Evolutionary conservation across 495 filamentous ascomycete species (phyloP).

Genomic region (Talaromyces liani): DNA sequence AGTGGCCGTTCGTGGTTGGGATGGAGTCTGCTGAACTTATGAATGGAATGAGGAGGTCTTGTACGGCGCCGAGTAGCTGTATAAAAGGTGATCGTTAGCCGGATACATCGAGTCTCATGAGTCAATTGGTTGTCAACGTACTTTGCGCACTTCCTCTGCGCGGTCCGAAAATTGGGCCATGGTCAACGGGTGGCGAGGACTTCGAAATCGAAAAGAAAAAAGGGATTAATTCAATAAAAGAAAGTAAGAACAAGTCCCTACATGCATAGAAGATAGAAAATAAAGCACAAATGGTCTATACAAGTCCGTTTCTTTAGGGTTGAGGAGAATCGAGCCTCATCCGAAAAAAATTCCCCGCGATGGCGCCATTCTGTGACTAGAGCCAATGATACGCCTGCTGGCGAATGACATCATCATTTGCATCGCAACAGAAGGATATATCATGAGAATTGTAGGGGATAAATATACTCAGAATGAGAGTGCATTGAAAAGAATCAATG

Average conservation of each 20-base stretch:
- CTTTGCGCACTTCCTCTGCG: conserved; percentile 38
- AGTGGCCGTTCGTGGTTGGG: conserved; percentile 33
- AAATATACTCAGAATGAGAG: neutral
- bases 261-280: neutral
- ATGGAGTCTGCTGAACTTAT: conserved; percentile 68
- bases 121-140: conserved; percentile 20
- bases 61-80: conserved; percentile 66
- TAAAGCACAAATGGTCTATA: neutral
- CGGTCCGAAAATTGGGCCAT: conserved; percentile 12
- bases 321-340: neutral
- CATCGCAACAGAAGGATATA: neutral
- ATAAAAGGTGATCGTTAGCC: neutral
- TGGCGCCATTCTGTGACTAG: conserved; percentile 1
- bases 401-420: conserved; percentile 3
- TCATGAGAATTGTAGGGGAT: neutral
- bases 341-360: conserved; percentile 1
- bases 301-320: neutral
- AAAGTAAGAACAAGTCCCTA: neutral
- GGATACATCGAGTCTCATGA: neutral
- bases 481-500: neutral
- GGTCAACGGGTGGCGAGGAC: neutral
- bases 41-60: conserved; percentile 70
- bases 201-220: neutral
- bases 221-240: neutral
- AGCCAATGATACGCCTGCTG: neutral